Conservation (phyloP, 208 protist genomes). For the Trypanosoma theileri region DNA sequence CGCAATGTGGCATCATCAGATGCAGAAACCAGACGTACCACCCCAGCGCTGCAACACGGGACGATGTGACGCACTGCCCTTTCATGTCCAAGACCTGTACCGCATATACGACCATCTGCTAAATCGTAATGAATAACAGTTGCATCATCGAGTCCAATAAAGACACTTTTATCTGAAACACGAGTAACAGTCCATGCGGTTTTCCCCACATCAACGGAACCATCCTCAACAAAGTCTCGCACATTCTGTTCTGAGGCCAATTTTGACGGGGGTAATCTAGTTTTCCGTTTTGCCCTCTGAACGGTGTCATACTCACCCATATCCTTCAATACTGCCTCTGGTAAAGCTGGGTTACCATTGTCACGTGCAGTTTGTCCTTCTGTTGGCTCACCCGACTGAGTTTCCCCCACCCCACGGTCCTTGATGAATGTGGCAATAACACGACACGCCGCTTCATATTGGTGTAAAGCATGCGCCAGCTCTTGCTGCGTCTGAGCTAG, state of each 20-base stretch:
- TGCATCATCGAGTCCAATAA: constrained; percentile 21
- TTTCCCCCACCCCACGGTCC: constrained; percentile 44
- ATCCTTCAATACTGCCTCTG: constrained; percentile 33
- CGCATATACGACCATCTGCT: constrained; percentile 16
- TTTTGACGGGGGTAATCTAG: constrained; percentile 2
- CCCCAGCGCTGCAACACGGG: neutral
- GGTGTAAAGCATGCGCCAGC: constrained; percentile 97
- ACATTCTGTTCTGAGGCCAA: constrained; percentile 22
- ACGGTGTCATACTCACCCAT: constrained; percentile 12
- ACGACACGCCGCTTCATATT: constrained; percentile 98
- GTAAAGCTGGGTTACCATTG: constrained; percentile 23
- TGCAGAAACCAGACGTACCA: constrained; percentile 89
- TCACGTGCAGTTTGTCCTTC: constrained; percentile 11
- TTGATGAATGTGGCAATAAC: constrained; percentile 96
- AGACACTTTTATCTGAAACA: constrained; percentile 27
- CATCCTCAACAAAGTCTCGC: constrained; percentile 22
- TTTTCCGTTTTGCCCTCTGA: constrained; percentile 27
- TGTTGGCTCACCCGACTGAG: constrained; percentile 12
- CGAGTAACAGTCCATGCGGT: constrained; percentile 30
- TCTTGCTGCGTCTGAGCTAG: constrained; percentile 92
- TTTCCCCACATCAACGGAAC: constrained; percentile 7
- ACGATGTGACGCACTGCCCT: constrained; percentile 53
- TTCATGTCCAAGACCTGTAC: constrained; percentile 53
- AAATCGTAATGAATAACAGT: constrained; percentile 49
- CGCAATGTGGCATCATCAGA: constrained; percentile 98